Evolutionary conservation across 306 rosid species (phyloP).

Genomic region (Clitoria ternatea): DNA sequence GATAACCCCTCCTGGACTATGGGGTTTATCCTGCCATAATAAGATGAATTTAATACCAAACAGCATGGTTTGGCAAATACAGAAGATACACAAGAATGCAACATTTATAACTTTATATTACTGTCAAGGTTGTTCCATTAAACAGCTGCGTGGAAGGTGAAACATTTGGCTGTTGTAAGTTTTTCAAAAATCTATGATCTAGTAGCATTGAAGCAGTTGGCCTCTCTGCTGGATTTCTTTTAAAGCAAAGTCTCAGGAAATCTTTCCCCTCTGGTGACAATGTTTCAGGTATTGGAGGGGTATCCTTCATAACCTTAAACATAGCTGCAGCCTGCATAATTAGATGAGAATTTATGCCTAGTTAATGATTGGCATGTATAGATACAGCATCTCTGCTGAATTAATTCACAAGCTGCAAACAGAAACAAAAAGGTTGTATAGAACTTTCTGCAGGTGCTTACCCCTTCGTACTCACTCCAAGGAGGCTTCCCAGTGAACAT

Average conservation of each 20-base stretch:
- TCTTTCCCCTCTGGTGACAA: slow-evolving; percentile 81
- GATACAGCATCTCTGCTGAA: background rate
- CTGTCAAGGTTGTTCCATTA: slow-evolving; percentile 39
- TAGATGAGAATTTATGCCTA: slow-evolving; percentile 16
- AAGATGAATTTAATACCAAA: slow-evolving; percentile 12
- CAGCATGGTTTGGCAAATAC: background rate
- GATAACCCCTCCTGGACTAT: slow-evolving; percentile 42
- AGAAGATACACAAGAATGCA: background rate
- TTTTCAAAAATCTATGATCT: slow-evolving; percentile 76
- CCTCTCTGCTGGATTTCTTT: slow-evolving; percentile 92
- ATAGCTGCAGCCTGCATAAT: slow-evolving; percentile 88
- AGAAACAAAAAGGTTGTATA: background rate
- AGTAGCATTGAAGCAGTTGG: slow-evolving; percentile 65
- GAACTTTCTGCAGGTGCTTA: slow-evolving; percentile 31
- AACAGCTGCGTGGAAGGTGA: slow-evolving; percentile 32
- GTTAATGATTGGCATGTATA: slow-evolving; percentile 13
- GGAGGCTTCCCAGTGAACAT: slow-evolving; percentile 97
- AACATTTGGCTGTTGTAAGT: slow-evolving; percentile 44
- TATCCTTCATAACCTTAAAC: slow-evolving; percentile 91
- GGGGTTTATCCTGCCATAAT: slow-evolving; percentile 49
- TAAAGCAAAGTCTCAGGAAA: slow-evolving; percentile 80
- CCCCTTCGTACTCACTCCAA: slow-evolving; percentile 97
- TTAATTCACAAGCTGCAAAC: slow-evolving; percentile 10
- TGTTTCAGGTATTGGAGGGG: slow-evolving; percentile 80
- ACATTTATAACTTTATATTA: no score